phyloP scores from a whole-genome alignment of 2,329 filamentous ascomycete species.

The Penicillium sp. region DNA sequence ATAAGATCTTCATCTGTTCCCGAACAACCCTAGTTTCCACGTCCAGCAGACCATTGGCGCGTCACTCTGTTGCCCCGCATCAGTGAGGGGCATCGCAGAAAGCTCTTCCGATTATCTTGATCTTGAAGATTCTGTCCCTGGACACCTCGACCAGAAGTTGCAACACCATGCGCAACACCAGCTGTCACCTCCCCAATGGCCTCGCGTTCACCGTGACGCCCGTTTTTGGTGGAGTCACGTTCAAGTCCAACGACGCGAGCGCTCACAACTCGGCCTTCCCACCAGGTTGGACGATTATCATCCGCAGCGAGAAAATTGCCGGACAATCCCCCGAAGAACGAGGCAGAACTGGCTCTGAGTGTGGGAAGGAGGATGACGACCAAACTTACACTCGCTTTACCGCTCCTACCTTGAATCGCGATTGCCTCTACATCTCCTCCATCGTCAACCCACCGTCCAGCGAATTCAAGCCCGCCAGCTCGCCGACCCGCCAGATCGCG shows the following conservation, averaged over 20 bases:
- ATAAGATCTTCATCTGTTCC: not conserved
- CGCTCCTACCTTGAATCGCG: conserved; percentile 68
- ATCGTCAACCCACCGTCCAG: conserved; percentile 76
- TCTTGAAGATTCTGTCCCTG: not conserved
- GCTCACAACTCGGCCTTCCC: conserved; percentile 63
- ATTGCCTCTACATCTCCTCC: conserved; percentile 85
- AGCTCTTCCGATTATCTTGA: not conserved
- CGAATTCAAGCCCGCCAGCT: conserved; percentile 74
- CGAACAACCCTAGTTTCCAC: not conserved
- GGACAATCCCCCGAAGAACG: conserved; percentile 34
- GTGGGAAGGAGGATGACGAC: conserved; percentile 15
- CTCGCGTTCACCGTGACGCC: conserved; percentile 75
- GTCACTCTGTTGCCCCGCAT: conserved; percentile 2
- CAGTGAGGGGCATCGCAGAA: conserved; percentile 8
- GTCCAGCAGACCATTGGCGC: conserved; percentile 1
- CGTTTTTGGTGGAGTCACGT: conserved; percentile 86
- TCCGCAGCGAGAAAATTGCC: conserved; percentile 59
- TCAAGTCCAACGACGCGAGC: conserved; percentile 75
- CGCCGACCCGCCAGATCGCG: conserved; percentile 81
- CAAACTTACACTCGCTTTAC: conserved; percentile 54
- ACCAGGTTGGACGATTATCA: conserved; percentile 81
- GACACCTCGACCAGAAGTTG: not conserved
- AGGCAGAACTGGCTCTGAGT: conserved; percentile 10
- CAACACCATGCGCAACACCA: conserved; percentile 26
- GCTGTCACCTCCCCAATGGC: conserved; percentile 72